Conservation (phyloP, 2,329 filamentous ascomycete genomes). For the Trichoderma aggressivum region DNA sequence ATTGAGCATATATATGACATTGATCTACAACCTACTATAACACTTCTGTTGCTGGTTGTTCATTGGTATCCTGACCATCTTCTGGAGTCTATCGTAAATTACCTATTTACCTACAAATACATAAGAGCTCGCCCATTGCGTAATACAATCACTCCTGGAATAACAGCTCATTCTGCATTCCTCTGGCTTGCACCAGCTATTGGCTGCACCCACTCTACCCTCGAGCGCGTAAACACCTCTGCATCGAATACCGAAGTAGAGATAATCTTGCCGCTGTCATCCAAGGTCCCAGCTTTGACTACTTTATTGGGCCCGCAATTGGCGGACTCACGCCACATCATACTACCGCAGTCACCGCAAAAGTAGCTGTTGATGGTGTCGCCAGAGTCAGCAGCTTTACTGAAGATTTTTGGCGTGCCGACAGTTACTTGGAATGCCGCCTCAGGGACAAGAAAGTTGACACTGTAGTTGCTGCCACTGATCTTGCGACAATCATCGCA, state of each 20-base stretch:
- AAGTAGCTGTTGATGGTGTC: not conserved
- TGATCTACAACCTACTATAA: not conserved
- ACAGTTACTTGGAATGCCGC: not conserved
- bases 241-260: not conserved
- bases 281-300: not conserved
- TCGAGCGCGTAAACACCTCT: not conserved
- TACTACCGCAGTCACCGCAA: not conserved
- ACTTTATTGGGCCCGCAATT: not conserved
- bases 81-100: not conserved
- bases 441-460: not conserved
- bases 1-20: not conserved
- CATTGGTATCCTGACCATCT: not conserved
- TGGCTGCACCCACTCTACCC: not conserved
- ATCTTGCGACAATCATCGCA: constrained; percentile 5
- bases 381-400: not conserved
- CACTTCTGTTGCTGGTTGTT: not conserved
- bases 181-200: not conserved
- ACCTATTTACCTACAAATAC: not conserved
- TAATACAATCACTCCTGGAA: not conserved
- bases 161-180: not conserved
- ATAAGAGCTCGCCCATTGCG: not conserved
- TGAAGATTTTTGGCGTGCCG: not conserved
- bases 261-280: not conserved
- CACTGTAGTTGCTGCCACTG: not conserved
- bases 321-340: not conserved